A percentile compares a stretch with the other conserved stretches of the same genome.
phyloP scores from a whole-genome alignment of 2,329 filamentous ascomycete genomes.

The Mycosphaerella arachidis region DNA sequence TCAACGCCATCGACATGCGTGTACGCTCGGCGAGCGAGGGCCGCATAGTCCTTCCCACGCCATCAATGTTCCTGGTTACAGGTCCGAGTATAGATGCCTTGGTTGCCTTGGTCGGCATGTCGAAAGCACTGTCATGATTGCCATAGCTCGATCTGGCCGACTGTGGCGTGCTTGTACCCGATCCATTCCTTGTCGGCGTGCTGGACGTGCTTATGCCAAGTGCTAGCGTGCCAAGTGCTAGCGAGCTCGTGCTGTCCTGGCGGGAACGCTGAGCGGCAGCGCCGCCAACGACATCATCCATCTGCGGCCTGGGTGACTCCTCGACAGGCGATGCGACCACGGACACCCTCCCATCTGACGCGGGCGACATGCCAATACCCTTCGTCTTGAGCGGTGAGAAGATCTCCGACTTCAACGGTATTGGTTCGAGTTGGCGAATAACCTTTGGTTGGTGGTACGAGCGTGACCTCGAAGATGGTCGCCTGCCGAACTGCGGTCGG shows the following conservation, averaged over 20 bases:
- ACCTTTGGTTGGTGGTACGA: slow-evolving; percentile 32
- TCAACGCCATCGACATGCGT: slow-evolving; percentile 42
- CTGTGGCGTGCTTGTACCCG: slow-evolving; percentile 7
- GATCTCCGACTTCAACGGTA: slow-evolving; percentile 32
- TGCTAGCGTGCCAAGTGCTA: slow-evolving; percentile 6
- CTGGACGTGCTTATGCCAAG: slow-evolving; percentile 2
- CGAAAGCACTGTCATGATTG: slow-evolving; percentile 17
- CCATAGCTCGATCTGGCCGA: slow-evolving; percentile 12
- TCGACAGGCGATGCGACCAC: slow-evolving; percentile 18
- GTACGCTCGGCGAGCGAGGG: slow-evolving; percentile 46
- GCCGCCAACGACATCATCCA: slow-evolving; percentile 9
- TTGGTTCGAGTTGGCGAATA: slow-evolving; percentile 26
- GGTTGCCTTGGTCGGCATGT: slow-evolving; percentile 5
- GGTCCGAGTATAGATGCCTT: background rate
- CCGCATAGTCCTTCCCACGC: slow-evolving; percentile 21
- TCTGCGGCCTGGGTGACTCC: slow-evolving; percentile 7
- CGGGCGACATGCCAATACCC: slow-evolving; percentile 13
- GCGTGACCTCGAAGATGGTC: slow-evolving; percentile 25
- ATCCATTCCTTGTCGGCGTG: slow-evolving; percentile 8
- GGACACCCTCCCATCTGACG: slow-evolving; percentile 12
- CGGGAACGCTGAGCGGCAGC: slow-evolving; percentile 9
- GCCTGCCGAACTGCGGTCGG: slow-evolving; percentile 23
- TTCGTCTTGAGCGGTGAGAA: slow-evolving; percentile 33
- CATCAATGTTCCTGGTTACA: slow-evolving; percentile 9
- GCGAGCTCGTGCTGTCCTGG: slow-evolving; percentile 12